phyloP scores from a whole-genome alignment of 2,329 filamentous ascomycete genomes.

The Leptographium procerum region DNA sequence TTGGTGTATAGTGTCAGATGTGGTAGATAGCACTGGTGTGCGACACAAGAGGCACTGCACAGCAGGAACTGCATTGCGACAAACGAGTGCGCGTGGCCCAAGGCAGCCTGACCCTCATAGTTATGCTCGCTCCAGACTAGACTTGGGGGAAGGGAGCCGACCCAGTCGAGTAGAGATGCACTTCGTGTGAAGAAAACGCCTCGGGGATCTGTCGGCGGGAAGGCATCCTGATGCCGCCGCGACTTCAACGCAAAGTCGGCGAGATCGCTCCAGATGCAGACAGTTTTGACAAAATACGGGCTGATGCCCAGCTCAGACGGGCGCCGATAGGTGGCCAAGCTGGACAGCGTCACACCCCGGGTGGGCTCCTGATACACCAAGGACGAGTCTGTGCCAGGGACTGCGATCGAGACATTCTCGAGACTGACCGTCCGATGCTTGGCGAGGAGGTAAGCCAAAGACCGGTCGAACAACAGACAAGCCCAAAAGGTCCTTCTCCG shows the following conservation, averaged over 20 bases:
- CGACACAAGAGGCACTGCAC: constrained; percentile 12
- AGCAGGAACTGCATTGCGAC: constrained; percentile 16
- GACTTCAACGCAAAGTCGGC: constrained; percentile 9
- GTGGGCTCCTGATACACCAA: constrained; percentile 11
- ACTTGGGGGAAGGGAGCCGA: constrained; percentile 8
- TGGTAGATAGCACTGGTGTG: constrained; percentile 16
- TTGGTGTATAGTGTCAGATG: constrained; percentile 12
- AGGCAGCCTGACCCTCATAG: constrained; percentile 8
- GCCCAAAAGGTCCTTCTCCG: constrained; percentile 9
- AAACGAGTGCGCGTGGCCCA: constrained; percentile 12
- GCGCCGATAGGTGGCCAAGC: constrained; percentile 3
- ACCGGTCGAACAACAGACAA: constrained; percentile 6
- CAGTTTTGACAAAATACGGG: constrained; percentile 12
- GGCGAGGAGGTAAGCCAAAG: constrained; percentile 6
- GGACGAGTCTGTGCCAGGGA: constrained; percentile 11
- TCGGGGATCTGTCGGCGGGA: constrained; percentile 8
- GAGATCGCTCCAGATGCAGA: constrained; percentile 11
- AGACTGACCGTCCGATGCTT: constrained; percentile 9
- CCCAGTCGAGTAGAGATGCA: constrained; percentile 8
- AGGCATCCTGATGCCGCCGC: constrained; percentile 6
- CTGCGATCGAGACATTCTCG: constrained; percentile 6
- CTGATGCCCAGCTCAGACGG: constrained; percentile 12
- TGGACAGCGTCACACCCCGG: constrained; percentile 8
- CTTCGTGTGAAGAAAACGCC: constrained; percentile 4
- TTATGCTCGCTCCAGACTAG: constrained; percentile 10